phyloP scores from a whole-genome alignment of 169 alveolate species.

The Perkinsus chesapeaki region DNA sequence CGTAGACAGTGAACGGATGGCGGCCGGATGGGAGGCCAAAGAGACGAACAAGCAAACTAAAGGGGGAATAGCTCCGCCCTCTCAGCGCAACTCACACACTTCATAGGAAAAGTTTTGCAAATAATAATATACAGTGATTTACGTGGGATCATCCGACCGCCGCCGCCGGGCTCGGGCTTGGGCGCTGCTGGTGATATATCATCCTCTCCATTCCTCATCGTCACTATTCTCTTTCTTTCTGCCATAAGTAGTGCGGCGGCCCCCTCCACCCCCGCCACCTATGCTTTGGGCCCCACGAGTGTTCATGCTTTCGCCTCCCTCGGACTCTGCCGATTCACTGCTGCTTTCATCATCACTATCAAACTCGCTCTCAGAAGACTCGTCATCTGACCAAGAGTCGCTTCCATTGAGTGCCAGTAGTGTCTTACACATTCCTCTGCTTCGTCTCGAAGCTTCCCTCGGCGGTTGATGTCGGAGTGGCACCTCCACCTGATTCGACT shows the following conservation, averaged over 20 bases:
- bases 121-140: background rate
- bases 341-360: background rate
- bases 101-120: background rate
- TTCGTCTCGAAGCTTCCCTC: background rate
- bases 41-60: background rate
- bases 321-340: background rate
- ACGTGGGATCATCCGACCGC: background rate
- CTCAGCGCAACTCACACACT: background rate
- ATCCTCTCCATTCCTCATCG: background rate
- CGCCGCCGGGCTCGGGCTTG: too few relatives aligned
- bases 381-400: background rate
- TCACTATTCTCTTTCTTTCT: background rate
- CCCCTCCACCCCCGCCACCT: too few relatives aligned
- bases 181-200: background rate
- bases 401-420: background rate
- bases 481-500: background rate
- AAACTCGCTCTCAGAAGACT: background rate
- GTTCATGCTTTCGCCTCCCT: background rate
- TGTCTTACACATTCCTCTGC: background rate
- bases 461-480: background rate
- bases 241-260: background rate
- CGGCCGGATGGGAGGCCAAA: background rate
- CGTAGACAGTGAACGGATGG: background rate
- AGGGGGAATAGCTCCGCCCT: background rate
- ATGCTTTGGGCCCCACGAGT: background rate